Conservation (phyloP, 1,139 yeast species). For the Saccharomycopsis hybrid region DNA sequence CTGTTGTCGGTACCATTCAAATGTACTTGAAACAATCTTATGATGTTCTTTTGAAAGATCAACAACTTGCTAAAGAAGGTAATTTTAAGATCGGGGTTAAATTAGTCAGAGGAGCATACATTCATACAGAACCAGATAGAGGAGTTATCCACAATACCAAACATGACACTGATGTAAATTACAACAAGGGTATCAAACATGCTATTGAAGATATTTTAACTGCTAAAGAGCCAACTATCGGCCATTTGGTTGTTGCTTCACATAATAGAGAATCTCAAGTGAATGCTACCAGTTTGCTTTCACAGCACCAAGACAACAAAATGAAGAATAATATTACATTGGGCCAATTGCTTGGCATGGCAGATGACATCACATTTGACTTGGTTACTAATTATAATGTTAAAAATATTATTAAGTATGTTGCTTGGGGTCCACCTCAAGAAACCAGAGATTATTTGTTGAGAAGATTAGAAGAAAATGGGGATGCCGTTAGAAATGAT, state of each 20-base stretch:
- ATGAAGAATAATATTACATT: conserved; percentile 65
- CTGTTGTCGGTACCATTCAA: conserved; percentile 89
- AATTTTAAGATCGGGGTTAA: conserved; percentile 79
- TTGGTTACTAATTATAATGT: conserved; percentile 59
- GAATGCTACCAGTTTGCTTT: conserved; percentile 56
- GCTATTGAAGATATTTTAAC: conserved; percentile 58
- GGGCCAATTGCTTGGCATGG: conserved; percentile 95
- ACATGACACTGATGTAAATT: conserved; percentile 69
- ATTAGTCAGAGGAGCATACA: conserved; percentile 95
- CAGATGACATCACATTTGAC: conserved; percentile 79
- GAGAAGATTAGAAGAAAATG: conserved; percentile 93
- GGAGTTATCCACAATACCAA: conserved; percentile 68
- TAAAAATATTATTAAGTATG: conserved; percentile 81
- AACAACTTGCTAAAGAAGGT: conserved; percentile 52
- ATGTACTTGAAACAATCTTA: conserved; percentile 78
- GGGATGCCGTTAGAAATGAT: conserved; percentile 87
- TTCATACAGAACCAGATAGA: conserved; percentile 81
- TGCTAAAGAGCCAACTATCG: conserved; percentile 43
- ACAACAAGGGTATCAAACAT: conserved; percentile 61
- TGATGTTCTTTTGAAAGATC: conserved; percentile 55
- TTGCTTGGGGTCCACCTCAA: conserved; percentile 96
- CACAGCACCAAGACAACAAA: conserved; percentile 23
- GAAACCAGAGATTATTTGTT: conserved; percentile 88
- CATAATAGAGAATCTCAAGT: conserved; percentile 81
- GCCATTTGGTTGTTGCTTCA: conserved; percentile 87